These are phyloP conservation scores for Podaxis sp. DNA, from an alignment of 768 basidiomycete species.

Conservation along the genomic window DNA sequence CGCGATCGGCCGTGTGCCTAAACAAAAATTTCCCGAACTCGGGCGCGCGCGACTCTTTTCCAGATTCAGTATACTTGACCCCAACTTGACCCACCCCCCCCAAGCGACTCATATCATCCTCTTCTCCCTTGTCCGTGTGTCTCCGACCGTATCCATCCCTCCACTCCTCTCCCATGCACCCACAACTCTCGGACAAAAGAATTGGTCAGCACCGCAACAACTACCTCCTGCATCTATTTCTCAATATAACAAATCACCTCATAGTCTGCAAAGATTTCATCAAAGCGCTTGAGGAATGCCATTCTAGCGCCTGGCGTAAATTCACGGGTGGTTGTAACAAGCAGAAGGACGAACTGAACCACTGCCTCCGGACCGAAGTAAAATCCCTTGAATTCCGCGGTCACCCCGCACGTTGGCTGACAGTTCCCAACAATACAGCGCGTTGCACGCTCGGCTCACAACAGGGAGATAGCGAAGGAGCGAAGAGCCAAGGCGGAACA, in stretches of 20 bases:
- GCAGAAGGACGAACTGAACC: slow-evolving; percentile 66
- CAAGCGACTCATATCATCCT: slow-evolving; percentile 3
- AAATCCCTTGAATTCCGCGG: slow-evolving; percentile 3
- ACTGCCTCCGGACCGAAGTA: slow-evolving; percentile 74
- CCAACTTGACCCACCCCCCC: neutral
- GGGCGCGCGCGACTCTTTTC: slow-evolving; percentile 6
- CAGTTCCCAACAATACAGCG: slow-evolving; percentile 40
- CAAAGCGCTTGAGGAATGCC: slow-evolving; percentile 72
- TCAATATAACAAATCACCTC: slow-evolving; percentile 7
- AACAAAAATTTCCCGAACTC: slow-evolving; percentile 12
- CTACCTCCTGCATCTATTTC: slow-evolving; percentile 1
- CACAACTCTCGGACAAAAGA: slow-evolving; percentile 69
- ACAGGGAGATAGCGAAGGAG: slow-evolving; percentile 61
- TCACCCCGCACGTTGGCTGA: slow-evolving; percentile 14
- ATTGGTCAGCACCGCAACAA: slow-evolving; percentile 37
- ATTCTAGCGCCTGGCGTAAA: slow-evolving; percentile 59
- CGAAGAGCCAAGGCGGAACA: slow-evolving; percentile 56
- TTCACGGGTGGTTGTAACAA: slow-evolving; percentile 71
- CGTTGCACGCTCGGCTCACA: slow-evolving; percentile 54
- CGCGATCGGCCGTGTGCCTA: slow-evolving; percentile 8
- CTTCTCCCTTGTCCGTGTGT: neutral
- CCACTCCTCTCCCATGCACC: slow-evolving; percentile 54
- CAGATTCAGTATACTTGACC: neutral
- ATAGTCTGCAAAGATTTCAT: slow-evolving; percentile 77
- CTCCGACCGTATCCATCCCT: slow-evolving; percentile 5